Evolutionary conservation across 2,329 filamentous ascomycete genomes (phyloP).

Genomic region (Penicillium brasilianum): DNA sequence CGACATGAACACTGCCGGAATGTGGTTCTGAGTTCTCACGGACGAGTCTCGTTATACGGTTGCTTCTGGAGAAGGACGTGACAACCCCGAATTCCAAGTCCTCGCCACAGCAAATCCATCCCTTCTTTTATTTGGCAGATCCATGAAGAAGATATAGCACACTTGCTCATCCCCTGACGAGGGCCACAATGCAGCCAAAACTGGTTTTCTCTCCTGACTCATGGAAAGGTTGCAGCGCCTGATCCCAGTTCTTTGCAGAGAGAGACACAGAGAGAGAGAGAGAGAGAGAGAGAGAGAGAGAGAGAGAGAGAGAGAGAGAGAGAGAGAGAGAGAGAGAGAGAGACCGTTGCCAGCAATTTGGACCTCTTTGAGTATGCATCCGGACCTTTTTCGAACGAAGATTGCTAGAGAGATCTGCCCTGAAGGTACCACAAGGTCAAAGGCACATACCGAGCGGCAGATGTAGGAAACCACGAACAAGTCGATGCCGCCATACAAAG

Average conservation of each 20-base stretch:
- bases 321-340: background rate
- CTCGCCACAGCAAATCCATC: too few relatives aligned
- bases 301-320: background rate
- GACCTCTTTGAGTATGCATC: too few relatives aligned
- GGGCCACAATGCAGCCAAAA: background rate
- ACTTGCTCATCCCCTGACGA: too few relatives aligned
- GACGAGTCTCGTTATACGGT: too few relatives aligned
- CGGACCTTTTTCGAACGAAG: too few relatives aligned
- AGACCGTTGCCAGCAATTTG: background rate
- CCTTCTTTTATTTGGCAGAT: too few relatives aligned
- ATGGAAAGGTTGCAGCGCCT: background rate
- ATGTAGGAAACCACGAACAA: slow-evolving; percentile 26
- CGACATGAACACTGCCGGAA: background rate
- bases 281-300: background rate
- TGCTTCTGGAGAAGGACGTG: too few relatives aligned
- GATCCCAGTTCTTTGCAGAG: too few relatives aligned
- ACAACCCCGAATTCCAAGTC: too few relatives aligned
- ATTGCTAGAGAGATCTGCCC: too few relatives aligned
- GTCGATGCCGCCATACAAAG: slow-evolving; percentile 37
- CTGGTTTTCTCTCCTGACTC: background rate
- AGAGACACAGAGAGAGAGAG: background rate
- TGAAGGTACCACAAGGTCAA: slow-evolving; percentile 12
- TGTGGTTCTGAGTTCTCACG: too few relatives aligned
- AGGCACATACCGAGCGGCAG: slow-evolving; percentile 22
- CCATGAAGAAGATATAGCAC: too few relatives aligned